Conservation (phyloP, 805 yeast genomes). For the Candida nonsorbophila region DNA sequence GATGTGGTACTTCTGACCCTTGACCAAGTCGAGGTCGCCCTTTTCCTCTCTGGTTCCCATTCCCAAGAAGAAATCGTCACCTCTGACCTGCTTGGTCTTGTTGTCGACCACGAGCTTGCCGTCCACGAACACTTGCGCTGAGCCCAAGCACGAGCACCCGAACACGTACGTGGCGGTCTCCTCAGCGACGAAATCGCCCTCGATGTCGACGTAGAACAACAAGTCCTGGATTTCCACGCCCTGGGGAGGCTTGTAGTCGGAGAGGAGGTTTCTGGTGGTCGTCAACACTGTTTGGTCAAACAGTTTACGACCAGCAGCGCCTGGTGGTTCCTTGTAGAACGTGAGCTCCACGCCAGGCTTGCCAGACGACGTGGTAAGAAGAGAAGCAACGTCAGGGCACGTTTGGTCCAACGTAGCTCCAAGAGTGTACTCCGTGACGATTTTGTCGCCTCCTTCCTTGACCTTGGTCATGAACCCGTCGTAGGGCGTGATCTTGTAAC, state of each 20-base stretch:
- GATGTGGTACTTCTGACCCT: slow-evolving; percentile 42
- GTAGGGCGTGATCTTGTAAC: slow-evolving; percentile 44
- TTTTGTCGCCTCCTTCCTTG: slow-evolving; percentile 17
- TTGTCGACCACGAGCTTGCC: slow-evolving; percentile 52
- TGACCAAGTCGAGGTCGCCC: slow-evolving; percentile 30
- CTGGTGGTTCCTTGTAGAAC: slow-evolving; percentile 14
- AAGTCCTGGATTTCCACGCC: slow-evolving; percentile 12
- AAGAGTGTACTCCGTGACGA: slow-evolving; percentile 18
- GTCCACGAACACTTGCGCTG: slow-evolving; percentile 51
- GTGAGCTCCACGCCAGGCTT: slow-evolving; percentile 14
- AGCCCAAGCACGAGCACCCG: slow-evolving; percentile 49
- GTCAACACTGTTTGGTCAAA: slow-evolving; percentile 13
- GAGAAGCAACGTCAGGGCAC: slow-evolving; percentile 23
- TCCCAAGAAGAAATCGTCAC: slow-evolving; percentile 46
- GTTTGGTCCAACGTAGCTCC: slow-evolving; percentile 29
- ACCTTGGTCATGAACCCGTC: slow-evolving; percentile 37
- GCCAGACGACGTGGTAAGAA: slow-evolving; percentile 17
- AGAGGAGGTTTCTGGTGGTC: slow-evolving; percentile 16
- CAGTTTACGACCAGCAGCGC: slow-evolving; percentile 8
- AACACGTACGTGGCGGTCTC: slow-evolving; percentile 44
- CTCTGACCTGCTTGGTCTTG: slow-evolving; percentile 45
- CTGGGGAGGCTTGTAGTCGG: slow-evolving; percentile 17
- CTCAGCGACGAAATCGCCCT: slow-evolving; percentile 42
- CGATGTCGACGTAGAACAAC: slow-evolving; percentile 40
- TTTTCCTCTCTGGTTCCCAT: slow-evolving; percentile 50